A percentile compares a stretch with the other conserved stretches of the same genome.
Conservation (phyloP, 108 stramenopile genomes). For the Stephanodiscus triporus region DNA sequence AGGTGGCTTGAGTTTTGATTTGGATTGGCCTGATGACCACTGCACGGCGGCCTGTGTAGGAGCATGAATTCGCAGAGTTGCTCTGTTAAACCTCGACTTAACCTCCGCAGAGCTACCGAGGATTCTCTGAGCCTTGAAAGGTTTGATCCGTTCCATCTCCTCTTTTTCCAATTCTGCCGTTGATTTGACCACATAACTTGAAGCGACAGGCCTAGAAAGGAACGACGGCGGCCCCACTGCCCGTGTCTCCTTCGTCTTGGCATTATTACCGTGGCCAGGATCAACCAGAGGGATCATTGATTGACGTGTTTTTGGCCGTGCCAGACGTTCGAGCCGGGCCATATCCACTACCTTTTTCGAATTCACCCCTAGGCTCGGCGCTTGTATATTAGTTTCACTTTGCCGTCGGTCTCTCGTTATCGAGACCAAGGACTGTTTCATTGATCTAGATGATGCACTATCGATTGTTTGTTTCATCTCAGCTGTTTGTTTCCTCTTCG, state of each 20-base stretch:
- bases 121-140: constrained; percentile 31
- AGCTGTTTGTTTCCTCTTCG: not conserved
- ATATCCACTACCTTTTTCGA: constrained; percentile 1
- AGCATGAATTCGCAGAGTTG: not conserved
- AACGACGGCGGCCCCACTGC: constrained; percentile 26
- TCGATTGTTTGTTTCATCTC: not conserved
- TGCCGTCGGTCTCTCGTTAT: constrained; percentile 17
- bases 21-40: not conserved
- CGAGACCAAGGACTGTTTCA: constrained; percentile 26
- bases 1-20: constrained; percentile 15
- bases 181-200: constrained; percentile 11
- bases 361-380: not conserved
- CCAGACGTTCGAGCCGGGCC: constrained; percentile 21
- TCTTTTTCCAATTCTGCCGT: constrained; percentile 19
- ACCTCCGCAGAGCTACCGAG: constrained; percentile 22
- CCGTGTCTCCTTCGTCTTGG: not conserved
- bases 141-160: constrained; percentile 20
- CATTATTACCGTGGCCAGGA: not conserved
- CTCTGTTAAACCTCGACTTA: constrained; percentile 27
- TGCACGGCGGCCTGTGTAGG: not conserved
- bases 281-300: not conserved
- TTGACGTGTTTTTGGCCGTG: constrained; percentile 11
- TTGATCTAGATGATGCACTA: constrained; percentile 15
- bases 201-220: not conserved
- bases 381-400: constrained; percentile 2